phyloP scores from a whole-genome alignment of 2,329 filamentous ascomycete genomes.

The Apiospora arundinis region DNA sequence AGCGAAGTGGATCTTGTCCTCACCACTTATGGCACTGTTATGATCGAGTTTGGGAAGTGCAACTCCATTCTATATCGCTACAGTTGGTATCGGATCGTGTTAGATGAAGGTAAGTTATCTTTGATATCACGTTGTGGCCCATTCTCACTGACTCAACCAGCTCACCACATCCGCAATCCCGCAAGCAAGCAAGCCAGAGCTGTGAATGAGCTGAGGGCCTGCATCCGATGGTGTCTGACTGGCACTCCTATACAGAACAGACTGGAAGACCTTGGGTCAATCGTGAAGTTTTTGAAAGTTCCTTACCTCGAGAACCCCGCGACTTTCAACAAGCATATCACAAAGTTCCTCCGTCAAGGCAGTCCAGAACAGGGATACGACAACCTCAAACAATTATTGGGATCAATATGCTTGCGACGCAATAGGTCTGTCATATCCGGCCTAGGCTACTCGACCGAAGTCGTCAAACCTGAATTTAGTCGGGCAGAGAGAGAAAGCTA shows the following conservation, averaged over 20 bases:
- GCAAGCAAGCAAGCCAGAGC: background rate
- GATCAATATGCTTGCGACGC: background rate
- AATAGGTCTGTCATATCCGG: background rate
- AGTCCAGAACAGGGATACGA: background rate
- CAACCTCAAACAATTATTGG: background rate
- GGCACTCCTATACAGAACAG: constrained; percentile 4
- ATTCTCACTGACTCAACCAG: background rate
- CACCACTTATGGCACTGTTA: constrained; percentile 17
- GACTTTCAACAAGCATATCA: background rate
- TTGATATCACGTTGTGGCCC: background rate
- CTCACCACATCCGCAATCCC: constrained; percentile 9
- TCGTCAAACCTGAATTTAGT: background rate
- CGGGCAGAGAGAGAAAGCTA: background rate
- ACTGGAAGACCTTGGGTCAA: background rate
- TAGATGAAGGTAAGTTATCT: constrained; percentile 18
- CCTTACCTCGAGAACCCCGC: background rate
- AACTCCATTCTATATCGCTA: background rate
- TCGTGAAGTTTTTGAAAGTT: background rate
- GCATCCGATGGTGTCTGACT: constrained; percentile 1
- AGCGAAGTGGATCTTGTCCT: constrained; percentile 9
- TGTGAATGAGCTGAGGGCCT: background rate
- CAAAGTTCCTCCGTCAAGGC: background rate
- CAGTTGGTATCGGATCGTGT: constrained; percentile 17
- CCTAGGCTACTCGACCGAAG: background rate
- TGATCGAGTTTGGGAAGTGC: background rate